Evolutionary conservation across 106 monocot genomes (phyloP).

Genomic region (Phalaenopsis aphrodite): DNA sequence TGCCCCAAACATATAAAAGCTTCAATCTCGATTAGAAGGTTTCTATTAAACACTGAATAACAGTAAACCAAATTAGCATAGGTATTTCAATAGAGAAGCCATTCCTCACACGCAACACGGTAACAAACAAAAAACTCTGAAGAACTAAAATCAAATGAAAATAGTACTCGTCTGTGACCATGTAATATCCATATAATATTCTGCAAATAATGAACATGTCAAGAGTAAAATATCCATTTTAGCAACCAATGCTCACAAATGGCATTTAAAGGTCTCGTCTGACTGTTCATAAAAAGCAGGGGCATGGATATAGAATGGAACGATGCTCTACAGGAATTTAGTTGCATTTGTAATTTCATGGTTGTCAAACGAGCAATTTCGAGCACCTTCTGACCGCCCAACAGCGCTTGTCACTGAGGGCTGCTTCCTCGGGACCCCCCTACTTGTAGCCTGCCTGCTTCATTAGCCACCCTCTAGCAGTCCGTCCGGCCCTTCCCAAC

Average conservation of each 20-base stretch:
- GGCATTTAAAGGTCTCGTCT: not conserved
- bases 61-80: not conserved
- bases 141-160: not conserved
- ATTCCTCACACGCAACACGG: not conserved
- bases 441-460: too few relatives aligned
- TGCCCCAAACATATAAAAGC: not conserved
- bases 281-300: not conserved
- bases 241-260: not conserved
- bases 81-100: not conserved
- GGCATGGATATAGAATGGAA: too few relatives aligned
- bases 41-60: not conserved
- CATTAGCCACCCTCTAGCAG: too few relatives aligned
- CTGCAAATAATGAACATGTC: not conserved
- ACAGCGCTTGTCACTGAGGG: too few relatives aligned
- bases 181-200: not conserved
- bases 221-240: not conserved
- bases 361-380: too few relatives aligned
- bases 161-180: not conserved
- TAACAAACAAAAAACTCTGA: not conserved
- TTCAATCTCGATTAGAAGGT: not conserved
- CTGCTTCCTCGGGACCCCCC: too few relatives aligned
- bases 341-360: not conserved
- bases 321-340: not conserved
- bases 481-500: too few relatives aligned
- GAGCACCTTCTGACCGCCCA: too few relatives aligned